Evolutionary conservation across 1,139 yeast species (phyloP).

Genomic region (Pichia norvegensis): DNA sequence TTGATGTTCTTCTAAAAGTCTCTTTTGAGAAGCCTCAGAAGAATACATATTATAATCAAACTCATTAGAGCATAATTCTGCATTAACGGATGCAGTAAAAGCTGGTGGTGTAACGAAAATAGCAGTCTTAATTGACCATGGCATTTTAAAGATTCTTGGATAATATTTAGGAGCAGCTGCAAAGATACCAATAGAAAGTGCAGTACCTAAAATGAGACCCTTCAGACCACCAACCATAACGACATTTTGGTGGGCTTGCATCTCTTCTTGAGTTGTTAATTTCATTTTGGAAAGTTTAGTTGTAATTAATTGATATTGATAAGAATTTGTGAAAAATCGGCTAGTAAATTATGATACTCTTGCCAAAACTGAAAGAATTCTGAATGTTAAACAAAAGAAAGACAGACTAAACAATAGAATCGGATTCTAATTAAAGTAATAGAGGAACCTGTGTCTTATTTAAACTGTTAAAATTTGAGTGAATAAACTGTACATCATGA

Average conservation of each 20-base stretch:
- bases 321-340: too few species aligned
- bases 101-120: constrained; percentile 55
- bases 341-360: too few species aligned
- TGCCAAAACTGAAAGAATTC: too few species aligned
- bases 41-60: constrained; percentile 48
- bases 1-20: constrained; percentile 40
- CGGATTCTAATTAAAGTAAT: too few species aligned
- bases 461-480: not conserved
- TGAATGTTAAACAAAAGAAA: too few species aligned
- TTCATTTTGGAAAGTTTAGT: constrained; percentile 44
- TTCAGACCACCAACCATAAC: constrained; percentile 53
- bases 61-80: constrained; percentile 50
- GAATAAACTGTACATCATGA: not conserved
- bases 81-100: constrained; percentile 44
- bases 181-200: constrained; percentile 43
- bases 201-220: constrained; percentile 53
- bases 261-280: constrained; percentile 57
- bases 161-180: constrained; percentile 34
- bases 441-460: not conserved
- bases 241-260: constrained; percentile 51
- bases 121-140: constrained; percentile 52
- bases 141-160: constrained; percentile 37
- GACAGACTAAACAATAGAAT: too few species aligned
- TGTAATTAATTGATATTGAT: not conserved
- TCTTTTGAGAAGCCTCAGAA: constrained; percentile 27